A percentile compares a stretch with the other conserved stretches of the same genome.
These are phyloP conservation scores for Apium graveolens DNA, from an alignment of 129 eudicot species.

Conservation along the genomic window DNA sequence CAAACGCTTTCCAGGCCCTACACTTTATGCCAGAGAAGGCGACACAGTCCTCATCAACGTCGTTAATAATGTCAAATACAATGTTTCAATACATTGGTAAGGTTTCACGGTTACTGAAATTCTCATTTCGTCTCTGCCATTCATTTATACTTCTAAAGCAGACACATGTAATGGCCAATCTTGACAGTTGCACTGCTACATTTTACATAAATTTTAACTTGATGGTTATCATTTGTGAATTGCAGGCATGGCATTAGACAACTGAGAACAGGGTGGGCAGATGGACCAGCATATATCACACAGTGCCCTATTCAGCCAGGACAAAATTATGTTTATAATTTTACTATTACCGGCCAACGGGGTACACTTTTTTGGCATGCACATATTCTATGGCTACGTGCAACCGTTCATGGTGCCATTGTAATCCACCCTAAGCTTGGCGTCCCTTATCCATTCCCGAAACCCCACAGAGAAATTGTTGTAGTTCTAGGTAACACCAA, in stretches of 20 bases:
- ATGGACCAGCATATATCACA: constrained; percentile 81
- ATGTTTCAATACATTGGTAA: constrained; percentile 74
- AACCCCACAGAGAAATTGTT: constrained; percentile 63
- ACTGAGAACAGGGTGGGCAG: constrained; percentile 83
- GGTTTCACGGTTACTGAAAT: neutral
- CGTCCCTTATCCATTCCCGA: constrained; percentile 74
- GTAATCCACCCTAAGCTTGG: constrained; percentile 69
- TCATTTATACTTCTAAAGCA: neutral
- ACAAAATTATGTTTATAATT: constrained; percentile 61
- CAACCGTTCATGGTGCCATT: constrained; percentile 73
- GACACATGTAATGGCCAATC: neutral
- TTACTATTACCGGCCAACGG: constrained; percentile 71
- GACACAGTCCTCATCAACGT: constrained; percentile 63
- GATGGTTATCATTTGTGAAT: neutral
- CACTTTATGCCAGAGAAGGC: constrained; percentile 67
- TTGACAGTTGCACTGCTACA: neutral
- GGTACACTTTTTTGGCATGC: constrained; percentile 89
- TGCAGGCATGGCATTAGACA: constrained; percentile 82
- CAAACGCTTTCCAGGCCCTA: constrained; percentile 66
- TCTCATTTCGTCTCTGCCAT: neutral
- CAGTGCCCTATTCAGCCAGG: constrained; percentile 81
- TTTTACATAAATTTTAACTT: neutral
- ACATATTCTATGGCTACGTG: constrained; percentile 73
- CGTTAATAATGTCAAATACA: constrained; percentile 64
- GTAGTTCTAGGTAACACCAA: constrained; percentile 48